Evolutionary conservation across 768 basidiomycete species (phyloP).

Genomic region (Pisolithus tinctorius): DNA sequence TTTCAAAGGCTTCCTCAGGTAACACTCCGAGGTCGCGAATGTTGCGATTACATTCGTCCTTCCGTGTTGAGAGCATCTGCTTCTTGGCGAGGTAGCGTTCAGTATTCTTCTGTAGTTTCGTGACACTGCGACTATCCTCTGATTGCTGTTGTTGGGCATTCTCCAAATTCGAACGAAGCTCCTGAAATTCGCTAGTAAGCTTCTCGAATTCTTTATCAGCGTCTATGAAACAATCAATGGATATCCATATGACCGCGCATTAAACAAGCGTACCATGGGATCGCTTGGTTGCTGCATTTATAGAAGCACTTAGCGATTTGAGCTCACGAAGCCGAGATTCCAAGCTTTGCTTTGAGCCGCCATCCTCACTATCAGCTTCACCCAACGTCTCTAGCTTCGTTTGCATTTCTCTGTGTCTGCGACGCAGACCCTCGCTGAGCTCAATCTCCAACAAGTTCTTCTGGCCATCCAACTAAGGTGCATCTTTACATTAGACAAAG

Average conservation of each 20-base stretch:
- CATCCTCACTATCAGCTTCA: constrained; percentile 49
- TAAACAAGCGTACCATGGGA: constrained; percentile 42
- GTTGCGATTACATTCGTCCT: constrained; percentile 92
- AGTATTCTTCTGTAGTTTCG: constrained; percentile 90
- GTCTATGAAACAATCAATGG: constrained; percentile 30
- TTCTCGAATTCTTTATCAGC: constrained; percentile 71
- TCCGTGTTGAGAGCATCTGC: constrained; percentile 74
- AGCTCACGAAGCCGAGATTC: constrained; percentile 67
- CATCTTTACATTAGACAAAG: not conserved
- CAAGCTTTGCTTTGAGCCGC: constrained; percentile 57
- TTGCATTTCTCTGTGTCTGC: constrained; percentile 73
- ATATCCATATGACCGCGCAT: not conserved
- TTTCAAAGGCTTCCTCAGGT: constrained; percentile 96
- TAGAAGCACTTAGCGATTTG: constrained; percentile 54
- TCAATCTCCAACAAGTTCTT: constrained; percentile 89
- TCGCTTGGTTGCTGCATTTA: constrained; percentile 56
- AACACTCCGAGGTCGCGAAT: constrained; percentile 95
- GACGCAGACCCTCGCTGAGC: constrained; percentile 79
- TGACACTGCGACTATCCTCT: constrained; percentile 81
- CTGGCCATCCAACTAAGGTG: constrained; percentile 45
- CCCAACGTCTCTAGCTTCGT: constrained; percentile 71
- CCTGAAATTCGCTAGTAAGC: constrained; percentile 55
- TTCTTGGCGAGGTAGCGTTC: constrained; percentile 92
- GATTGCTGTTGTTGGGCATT: constrained; percentile 72
- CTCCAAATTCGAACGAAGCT: constrained; percentile 61